These are phyloP conservation scores for Lunasporangiospora selenospora DNA, from an alignment of 192 early-diverging fungal genomes.

Conservation along the genomic window DNA sequence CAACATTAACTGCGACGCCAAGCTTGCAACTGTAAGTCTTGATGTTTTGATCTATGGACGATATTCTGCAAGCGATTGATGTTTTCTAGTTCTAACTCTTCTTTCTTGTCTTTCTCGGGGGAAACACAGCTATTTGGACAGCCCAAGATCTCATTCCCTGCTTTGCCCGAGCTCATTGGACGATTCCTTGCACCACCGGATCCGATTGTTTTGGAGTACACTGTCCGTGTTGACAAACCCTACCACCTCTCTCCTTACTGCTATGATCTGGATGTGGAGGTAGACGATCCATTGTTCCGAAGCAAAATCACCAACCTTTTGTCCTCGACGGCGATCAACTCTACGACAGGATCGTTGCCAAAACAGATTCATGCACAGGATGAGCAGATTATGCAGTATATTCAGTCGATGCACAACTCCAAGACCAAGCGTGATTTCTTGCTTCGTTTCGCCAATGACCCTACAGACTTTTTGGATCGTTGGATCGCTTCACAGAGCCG, in stretches of 20 bases:
- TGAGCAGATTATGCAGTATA: conserved; percentile 72
- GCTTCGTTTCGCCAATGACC: conserved; percentile 83
- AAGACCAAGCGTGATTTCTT: conserved; percentile 95
- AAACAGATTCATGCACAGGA: conserved; percentile 48
- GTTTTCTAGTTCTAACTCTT: not conserved
- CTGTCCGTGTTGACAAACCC: conserved; percentile 81
- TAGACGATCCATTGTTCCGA: conserved; percentile 74
- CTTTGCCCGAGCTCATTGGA: conserved; percentile 82
- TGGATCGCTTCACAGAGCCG: conserved; percentile 94
- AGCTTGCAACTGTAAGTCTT: conserved; percentile 65
- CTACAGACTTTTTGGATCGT: conserved; percentile 88
- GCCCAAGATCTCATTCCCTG: conserved; percentile 76
- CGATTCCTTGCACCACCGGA: conserved; percentile 79
- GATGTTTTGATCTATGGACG: not conserved
- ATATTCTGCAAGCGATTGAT: not conserved
- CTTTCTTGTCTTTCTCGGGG: not conserved
- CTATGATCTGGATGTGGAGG: conserved; percentile 93
- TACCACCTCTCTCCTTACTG: conserved; percentile 77
- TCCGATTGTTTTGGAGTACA: conserved; percentile 91
- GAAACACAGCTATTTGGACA: conserved; percentile 71
- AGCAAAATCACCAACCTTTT: conserved; percentile 59
- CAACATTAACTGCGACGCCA: conserved; percentile 83
- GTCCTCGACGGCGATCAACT: conserved; percentile 49
- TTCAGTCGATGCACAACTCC: conserved; percentile 86
- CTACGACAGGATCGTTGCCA: conserved; percentile 43